These are phyloP conservation scores for Coemansia sp. DNA, from an alignment of 192 early-diverging fungal species.

Conservation along the genomic window DNA sequence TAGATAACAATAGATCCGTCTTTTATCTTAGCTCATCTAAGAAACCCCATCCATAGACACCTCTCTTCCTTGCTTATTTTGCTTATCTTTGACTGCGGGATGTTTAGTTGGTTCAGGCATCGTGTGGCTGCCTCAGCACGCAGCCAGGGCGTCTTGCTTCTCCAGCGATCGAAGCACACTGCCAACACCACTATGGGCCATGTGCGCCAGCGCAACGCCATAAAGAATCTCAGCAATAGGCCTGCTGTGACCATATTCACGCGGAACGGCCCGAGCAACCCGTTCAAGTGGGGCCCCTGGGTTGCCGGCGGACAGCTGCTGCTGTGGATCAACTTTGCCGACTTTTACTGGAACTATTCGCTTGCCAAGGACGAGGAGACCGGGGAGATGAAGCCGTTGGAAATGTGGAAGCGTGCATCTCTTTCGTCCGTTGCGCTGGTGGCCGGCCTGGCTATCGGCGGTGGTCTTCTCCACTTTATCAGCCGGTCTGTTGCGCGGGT, in stretches of 20 bases:
- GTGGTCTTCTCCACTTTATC: slow-evolving; percentile 40
- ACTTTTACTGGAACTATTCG: slow-evolving; percentile 51
- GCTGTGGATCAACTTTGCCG: slow-evolving; percentile 52
- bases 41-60: background rate
- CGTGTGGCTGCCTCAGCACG: background rate
- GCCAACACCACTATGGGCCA: slow-evolving; percentile 15
- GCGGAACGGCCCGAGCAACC: slow-evolving; percentile 24
- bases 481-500: slow-evolving; percentile 39
- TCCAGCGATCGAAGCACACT: slow-evolving; percentile 11
- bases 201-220: slow-evolving; percentile 30
- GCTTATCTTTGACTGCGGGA: background rate
- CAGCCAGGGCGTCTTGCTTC: background rate
- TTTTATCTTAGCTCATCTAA: no score
- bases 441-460: slow-evolving; percentile 35
- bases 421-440: slow-evolving; percentile 30
- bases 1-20: no score
- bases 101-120: background rate
- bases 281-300: slow-evolving; percentile 47
- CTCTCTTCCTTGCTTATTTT: background rate
- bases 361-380: slow-evolving; percentile 44
- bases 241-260: slow-evolving; percentile 18
- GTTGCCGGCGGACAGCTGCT: slow-evolving; percentile 47
- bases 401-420: slow-evolving; percentile 40
- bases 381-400: slow-evolving; percentile 24
- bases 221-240: slow-evolving; percentile 25